Evolutionary conservation across 1,139 yeast genomes (phyloP).

Genomic region (Scheffersomyces illinoinensis): DNA sequence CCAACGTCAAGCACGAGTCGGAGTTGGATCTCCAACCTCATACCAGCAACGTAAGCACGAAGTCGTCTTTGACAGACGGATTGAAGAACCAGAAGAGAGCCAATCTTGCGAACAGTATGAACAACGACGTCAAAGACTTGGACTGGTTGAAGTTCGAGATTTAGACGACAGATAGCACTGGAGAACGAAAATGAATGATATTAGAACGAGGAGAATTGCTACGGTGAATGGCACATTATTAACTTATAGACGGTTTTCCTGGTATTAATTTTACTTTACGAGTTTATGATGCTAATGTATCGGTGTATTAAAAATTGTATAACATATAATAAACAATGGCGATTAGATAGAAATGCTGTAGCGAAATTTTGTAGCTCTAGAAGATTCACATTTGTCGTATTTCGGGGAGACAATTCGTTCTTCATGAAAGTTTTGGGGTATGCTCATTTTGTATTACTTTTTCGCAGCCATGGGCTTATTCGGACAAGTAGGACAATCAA

Average conservation of each 20-base stretch:
- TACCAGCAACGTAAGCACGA: constrained; percentile 11
- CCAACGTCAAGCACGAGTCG: constrained; percentile 6
- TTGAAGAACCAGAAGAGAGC: constrained; percentile 18
- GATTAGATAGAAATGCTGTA: neutral
- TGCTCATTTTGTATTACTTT: too few relatives aligned
- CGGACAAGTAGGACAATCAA: too few relatives aligned
- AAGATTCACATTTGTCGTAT: neutral
- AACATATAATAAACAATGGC: neutral
- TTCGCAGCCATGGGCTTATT: too few relatives aligned
- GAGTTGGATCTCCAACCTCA: constrained; percentile 1
- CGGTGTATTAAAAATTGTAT: neutral
- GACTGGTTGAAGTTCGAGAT: constrained; percentile 52
- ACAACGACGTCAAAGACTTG: constrained; percentile 29
- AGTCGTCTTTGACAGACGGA: constrained; percentile 29
- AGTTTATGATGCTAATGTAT: neutral
- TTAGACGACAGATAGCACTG: constrained; percentile 9
- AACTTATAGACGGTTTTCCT: constrained; percentile 1
- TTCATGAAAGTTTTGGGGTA: too few relatives aligned
- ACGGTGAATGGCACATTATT: neutral
- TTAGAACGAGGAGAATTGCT: neutral
- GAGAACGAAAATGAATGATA: neutral
- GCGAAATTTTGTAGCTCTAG: neutral
- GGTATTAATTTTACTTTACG: constrained; percentile 3
- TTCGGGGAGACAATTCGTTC: too few relatives aligned
- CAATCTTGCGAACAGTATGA: constrained; percentile 5